Evolutionary conservation across 2,329 filamentous ascomycete genomes (phyloP).

Genomic region (Microdochium nivale): DNA sequence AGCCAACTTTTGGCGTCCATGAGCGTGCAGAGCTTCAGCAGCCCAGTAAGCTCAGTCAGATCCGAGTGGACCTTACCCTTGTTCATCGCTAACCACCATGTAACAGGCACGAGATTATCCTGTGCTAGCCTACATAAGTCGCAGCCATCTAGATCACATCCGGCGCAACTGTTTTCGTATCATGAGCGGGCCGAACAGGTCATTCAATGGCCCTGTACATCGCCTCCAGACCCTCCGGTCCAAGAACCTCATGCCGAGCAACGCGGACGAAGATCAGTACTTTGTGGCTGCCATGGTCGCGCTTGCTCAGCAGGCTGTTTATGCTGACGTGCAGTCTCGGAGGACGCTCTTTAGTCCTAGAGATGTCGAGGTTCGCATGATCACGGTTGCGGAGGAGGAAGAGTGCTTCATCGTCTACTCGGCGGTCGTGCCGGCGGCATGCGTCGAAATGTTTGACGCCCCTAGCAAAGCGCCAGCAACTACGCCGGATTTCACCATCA

Average conservation of each 20-base stretch:
- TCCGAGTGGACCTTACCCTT: background rate
- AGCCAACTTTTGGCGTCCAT: constrained; percentile 12
- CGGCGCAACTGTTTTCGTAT: constrained; percentile 39
- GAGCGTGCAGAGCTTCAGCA: constrained; percentile 11
- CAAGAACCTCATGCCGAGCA: constrained; percentile 35
- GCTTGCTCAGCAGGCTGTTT: constrained; percentile 49
- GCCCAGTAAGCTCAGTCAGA: constrained; percentile 5
- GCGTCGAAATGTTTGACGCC: constrained; percentile 40
- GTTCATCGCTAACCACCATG: background rate
- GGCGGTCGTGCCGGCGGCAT: constrained; percentile 34
- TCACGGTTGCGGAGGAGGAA: constrained; percentile 37
- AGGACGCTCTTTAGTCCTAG: constrained; percentile 14
- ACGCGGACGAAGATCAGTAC: constrained; percentile 42
- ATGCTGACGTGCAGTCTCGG: constrained; percentile 17
- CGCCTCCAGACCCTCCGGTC: constrained; percentile 37
- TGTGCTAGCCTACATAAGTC: constrained; percentile 38
- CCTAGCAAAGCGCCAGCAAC: constrained; percentile 30
- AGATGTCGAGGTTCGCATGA: constrained; percentile 39
- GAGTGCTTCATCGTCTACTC: constrained; percentile 46
- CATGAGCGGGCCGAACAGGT: constrained; percentile 26
- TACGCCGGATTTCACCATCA: constrained; percentile 31
- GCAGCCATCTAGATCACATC: constrained; percentile 33
- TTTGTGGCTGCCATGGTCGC: constrained; percentile 43
- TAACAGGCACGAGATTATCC: constrained; percentile 14
- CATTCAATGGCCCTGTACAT: constrained; percentile 37